Conservation (phyloP, 2,329 filamentous ascomycete species). For the Alternaria tenuissima region DNA sequence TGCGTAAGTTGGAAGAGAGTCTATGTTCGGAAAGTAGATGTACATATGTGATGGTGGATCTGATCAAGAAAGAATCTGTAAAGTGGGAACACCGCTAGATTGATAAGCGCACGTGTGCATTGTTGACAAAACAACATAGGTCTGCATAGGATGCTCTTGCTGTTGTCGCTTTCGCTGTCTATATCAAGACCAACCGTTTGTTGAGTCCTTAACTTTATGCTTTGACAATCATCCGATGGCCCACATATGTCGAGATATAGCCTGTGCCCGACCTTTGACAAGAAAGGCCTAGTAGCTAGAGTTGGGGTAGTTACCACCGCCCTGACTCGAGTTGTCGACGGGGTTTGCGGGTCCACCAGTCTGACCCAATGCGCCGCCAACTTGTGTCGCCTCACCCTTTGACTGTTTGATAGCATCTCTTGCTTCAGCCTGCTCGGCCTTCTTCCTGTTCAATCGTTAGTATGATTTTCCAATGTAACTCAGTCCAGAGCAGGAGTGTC, state of each 20-base stretch:
- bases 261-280: neutral
- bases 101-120: neutral
- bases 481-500: neutral
- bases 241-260: accelerated
- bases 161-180: neutral
- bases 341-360: slow-evolving; percentile 56
- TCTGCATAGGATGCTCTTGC: neutral
- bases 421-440: slow-evolving; percentile 57
- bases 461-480: neutral
- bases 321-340: slow-evolving; percentile 28
- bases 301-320: slow-evolving; percentile 34
- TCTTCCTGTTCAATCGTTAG: slow-evolving; percentile 51
- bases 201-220: neutral
- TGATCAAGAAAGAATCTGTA: neutral
- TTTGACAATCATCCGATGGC: neutral
- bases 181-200: neutral
- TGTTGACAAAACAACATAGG: neutral
- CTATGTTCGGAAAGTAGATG: neutral
- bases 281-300: slow-evolving; percentile 20
- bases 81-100: neutral
- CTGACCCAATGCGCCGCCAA: slow-evolving; percentile 56
- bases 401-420: slow-evolving; percentile 53
- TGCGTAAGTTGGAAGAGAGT: neutral
- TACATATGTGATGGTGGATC: neutral
- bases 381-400: slow-evolving; percentile 48